These are phyloP conservation scores for Chalciporus piperatus DNA, from an alignment of 768 basidiomycete genomes.

Conservation along the genomic window DNA sequence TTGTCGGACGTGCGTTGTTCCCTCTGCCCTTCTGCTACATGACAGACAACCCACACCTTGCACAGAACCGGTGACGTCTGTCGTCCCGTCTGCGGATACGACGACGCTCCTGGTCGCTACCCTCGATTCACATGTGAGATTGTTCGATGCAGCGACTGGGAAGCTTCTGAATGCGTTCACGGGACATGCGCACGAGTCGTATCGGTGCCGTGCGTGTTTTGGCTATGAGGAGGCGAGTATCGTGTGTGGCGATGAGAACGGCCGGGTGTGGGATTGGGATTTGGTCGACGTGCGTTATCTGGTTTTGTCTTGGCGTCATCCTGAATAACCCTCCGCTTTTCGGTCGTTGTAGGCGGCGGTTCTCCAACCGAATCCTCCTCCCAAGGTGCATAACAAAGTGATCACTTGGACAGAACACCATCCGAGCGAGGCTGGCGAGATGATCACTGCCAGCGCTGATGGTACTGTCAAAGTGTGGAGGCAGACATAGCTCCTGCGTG, in stretches of 20 bases:
- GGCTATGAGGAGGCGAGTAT: constrained; percentile 80
- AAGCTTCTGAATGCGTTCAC: constrained; percentile 82
- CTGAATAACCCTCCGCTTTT: constrained; percentile 1
- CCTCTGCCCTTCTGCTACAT: not conserved
- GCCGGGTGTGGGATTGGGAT: constrained; percentile 90
- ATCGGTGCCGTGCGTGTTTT: constrained; percentile 80
- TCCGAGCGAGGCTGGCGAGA: constrained; percentile 74
- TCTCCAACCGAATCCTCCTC: constrained; percentile 70
- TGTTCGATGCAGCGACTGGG: constrained; percentile 83
- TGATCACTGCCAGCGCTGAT: constrained; percentile 89
- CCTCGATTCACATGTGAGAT: constrained; percentile 79
- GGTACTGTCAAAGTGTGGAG: constrained; percentile 91
- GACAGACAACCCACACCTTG: not conserved
- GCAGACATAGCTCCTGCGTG: constrained; percentile 32
- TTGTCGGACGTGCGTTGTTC: constrained; percentile 73
- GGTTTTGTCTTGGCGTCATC: not conserved
- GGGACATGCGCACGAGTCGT: constrained; percentile 72
- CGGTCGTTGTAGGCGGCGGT: constrained; percentile 55
- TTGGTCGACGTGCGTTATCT: constrained; percentile 69
- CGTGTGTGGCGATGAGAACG: constrained; percentile 87
- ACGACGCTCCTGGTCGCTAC: constrained; percentile 81
- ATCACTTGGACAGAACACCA: constrained; percentile 93
- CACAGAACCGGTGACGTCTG: constrained; percentile 82
- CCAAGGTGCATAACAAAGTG: constrained; percentile 75
- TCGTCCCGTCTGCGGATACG: constrained; percentile 74